phyloP scores from a whole-genome alignment of 495 filamentous ascomycete genomes.

The Amphirosellinia nigrospora region DNA sequence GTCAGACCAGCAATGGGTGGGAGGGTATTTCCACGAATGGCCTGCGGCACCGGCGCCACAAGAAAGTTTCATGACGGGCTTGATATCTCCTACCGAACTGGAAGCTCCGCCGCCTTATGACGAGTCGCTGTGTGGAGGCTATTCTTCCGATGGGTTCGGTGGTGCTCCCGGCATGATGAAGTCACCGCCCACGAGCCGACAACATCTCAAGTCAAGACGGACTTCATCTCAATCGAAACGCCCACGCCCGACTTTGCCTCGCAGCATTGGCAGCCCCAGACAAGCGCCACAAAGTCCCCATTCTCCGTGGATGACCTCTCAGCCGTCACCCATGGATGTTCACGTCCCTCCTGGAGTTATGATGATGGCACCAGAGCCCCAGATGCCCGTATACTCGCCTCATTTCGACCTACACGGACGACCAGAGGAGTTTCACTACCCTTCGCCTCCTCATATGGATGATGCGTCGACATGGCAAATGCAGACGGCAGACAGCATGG shows the following conservation, averaged over 20 bases:
- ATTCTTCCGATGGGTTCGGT: constrained; percentile 23
- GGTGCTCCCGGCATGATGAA: constrained; percentile 23
- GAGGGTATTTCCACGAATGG: constrained; percentile 30
- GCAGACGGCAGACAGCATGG: not conserved
- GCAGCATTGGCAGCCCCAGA: constrained; percentile 25
- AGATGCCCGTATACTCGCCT: constrained; percentile 24
- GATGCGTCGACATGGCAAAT: constrained; percentile 28
- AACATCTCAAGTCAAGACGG: constrained; percentile 21
- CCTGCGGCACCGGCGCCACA: constrained; percentile 21
- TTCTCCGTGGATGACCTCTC: constrained; percentile 26
- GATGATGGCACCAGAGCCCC: constrained; percentile 22
- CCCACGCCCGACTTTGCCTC: constrained; percentile 14
- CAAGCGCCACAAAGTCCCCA: constrained; percentile 28
- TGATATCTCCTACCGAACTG: constrained; percentile 25
- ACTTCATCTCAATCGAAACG: constrained; percentile 26
- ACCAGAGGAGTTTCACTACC: constrained; percentile 53
- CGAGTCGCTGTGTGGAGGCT: constrained; percentile 10
- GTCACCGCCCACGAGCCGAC: constrained; percentile 20
- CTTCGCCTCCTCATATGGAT: constrained; percentile 26
- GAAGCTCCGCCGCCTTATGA: constrained; percentile 25
- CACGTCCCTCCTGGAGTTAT: constrained; percentile 22
- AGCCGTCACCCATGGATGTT: constrained; percentile 18
- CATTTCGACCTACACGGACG: constrained; percentile 33
- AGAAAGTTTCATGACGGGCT: constrained; percentile 24
- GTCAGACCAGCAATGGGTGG: constrained; percentile 27